Percentiles rank a stretch among this genome's conserved stretches.
These are phyloP conservation scores for Blastocrithidia nonstop DNA, from an alignment of 208 protist genomes.

Conservation along the genomic window DNA sequence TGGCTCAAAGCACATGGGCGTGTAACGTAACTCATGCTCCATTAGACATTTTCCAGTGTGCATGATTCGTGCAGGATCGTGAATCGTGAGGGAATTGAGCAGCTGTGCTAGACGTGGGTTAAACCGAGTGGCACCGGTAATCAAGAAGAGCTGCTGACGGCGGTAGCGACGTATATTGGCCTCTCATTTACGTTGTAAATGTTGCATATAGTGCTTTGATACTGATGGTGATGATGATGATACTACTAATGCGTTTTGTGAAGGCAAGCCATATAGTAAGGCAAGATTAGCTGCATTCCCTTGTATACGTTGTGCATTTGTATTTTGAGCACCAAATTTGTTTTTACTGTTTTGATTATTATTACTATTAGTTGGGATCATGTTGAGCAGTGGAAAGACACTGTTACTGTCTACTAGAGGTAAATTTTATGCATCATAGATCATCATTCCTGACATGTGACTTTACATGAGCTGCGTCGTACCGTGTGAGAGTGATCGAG, in stretches of 20 bases:
- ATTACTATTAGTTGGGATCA: neutral
- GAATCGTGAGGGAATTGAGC: constrained; percentile 10
- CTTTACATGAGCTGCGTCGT: too few species aligned
- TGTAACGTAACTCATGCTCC: constrained; percentile 11
- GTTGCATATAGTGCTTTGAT: neutral
- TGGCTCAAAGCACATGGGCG: constrained; percentile 67
- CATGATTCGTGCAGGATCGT: constrained; percentile 27
- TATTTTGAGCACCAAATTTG: neutral
- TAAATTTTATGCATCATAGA: constrained; percentile 15
- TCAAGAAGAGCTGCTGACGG: constrained; percentile 31
- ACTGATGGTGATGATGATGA: neutral
- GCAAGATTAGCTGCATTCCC: too few species aligned
- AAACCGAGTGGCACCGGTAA: constrained; percentile 16
- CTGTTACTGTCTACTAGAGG: constrained; percentile 70
- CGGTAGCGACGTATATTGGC: constrained; percentile 24
- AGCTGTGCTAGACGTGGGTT: constrained; percentile 12
- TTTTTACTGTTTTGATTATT: neutral
- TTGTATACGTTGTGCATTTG: neutral
- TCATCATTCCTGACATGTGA: too few species aligned
- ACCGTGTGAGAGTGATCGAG: too few species aligned
- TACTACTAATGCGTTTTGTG: too few species aligned
- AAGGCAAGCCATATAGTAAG: too few species aligned
- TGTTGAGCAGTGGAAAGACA: constrained; percentile 39
- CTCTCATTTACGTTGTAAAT: constrained; percentile 13
- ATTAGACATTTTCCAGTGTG: constrained; percentile 20